Percentiles rank a stretch among this genome's conserved stretches.
Evolutionary conservation across 495 filamentous ascomycete genomes (phyloP).

Genomic region (Lasiosphaeria miniovina): DNA sequence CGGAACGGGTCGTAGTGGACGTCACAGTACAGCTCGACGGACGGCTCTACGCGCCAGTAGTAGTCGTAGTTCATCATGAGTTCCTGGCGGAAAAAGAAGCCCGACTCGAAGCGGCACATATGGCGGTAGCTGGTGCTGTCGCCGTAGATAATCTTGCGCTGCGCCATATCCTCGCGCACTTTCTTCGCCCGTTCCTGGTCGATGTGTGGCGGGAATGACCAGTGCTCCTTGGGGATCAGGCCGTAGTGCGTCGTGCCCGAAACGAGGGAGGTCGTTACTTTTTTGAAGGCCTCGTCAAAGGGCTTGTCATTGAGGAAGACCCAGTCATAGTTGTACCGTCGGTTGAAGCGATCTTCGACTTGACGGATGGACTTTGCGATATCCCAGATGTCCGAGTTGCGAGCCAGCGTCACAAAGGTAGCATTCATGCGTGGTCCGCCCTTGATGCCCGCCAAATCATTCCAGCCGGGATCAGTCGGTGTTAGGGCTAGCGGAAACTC

Average conservation of each 20-base stretch:
- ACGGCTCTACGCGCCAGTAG: slow-evolving; percentile 92
- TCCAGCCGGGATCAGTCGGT: slow-evolving; percentile 44
- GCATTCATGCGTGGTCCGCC: slow-evolving; percentile 79
- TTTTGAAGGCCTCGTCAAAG: slow-evolving; percentile 90
- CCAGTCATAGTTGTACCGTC: slow-evolving; percentile 96
- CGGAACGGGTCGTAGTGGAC: slow-evolving; percentile 80
- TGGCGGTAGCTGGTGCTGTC: slow-evolving; percentile 89
- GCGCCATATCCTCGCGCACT: slow-evolving; percentile 79
- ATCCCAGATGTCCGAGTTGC: slow-evolving; percentile 93
- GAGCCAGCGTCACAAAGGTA: slow-evolving; percentile 92
- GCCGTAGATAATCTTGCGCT: slow-evolving; percentile 89
- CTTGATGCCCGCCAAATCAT: slow-evolving; percentile 50
- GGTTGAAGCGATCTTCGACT: slow-evolving; percentile 96
- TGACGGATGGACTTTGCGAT: slow-evolving; percentile 92
- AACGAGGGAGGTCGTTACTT: slow-evolving; percentile 81
- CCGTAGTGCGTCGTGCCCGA: slow-evolving; percentile 90
- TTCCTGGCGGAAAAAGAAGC: slow-evolving; percentile 86
- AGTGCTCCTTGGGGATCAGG: slow-evolving; percentile 77
- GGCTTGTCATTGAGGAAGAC: slow-evolving; percentile 96
- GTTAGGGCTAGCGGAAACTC: slow-evolving; percentile 45
- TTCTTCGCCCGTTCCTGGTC: slow-evolving; percentile 80
- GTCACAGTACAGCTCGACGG: slow-evolving; percentile 84
- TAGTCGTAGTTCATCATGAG: slow-evolving; percentile 83
- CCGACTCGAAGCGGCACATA: slow-evolving; percentile 92
- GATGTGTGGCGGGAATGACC: slow-evolving; percentile 85